A percentile compares a stretch with the other conserved stretches of the same genome.
Conservation (phyloP, 768 basidiomycete species). For the Kwoniella sp. region DNA sequence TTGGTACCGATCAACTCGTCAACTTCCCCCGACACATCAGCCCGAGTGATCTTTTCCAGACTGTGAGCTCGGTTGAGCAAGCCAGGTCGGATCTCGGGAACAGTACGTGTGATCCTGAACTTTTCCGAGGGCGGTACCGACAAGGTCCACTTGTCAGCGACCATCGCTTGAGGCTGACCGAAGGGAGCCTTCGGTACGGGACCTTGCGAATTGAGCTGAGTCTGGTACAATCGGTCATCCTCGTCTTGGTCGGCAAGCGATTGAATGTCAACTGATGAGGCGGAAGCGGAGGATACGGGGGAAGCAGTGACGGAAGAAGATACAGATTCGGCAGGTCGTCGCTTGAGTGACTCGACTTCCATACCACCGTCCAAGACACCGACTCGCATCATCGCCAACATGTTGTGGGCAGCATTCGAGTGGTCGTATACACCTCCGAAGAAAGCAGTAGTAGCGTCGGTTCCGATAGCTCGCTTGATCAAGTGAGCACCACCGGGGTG, state of each 20-base stretch:
- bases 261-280: slow-evolving; percentile 24
- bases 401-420: slow-evolving; percentile 82
- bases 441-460: slow-evolving; percentile 89
- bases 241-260: slow-evolving; percentile 19
- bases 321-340: slow-evolving; percentile 34
- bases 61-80: slow-evolving; percentile 26
- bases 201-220: slow-evolving; percentile 47
- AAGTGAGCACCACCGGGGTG: slow-evolving; percentile 89
- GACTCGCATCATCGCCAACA: slow-evolving; percentile 77
- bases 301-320: slow-evolving; percentile 32
- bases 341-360: slow-evolving; percentile 60
- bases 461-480: slow-evolving; percentile 80
- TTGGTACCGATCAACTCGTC: slow-evolving; percentile 38
- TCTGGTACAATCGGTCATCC: slow-evolving; percentile 29
- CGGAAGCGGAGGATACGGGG: slow-evolving; percentile 29
- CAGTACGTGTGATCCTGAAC: slow-evolving; percentile 63
- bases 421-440: slow-evolving; percentile 90
- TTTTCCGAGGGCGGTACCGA: slow-evolving; percentile 71
- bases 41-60: slow-evolving; percentile 34
- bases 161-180: slow-evolving; percentile 62
- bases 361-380: slow-evolving; percentile 69
- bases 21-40: slow-evolving; percentile 46
- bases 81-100: slow-evolving; percentile 50
- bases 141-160: slow-evolving; percentile 52
- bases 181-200: slow-evolving; percentile 48